Base-by-base conservation (phyloP, 2,329 filamentous ascomycete genomes). In the Colletotrichum endophyticum region DNA sequence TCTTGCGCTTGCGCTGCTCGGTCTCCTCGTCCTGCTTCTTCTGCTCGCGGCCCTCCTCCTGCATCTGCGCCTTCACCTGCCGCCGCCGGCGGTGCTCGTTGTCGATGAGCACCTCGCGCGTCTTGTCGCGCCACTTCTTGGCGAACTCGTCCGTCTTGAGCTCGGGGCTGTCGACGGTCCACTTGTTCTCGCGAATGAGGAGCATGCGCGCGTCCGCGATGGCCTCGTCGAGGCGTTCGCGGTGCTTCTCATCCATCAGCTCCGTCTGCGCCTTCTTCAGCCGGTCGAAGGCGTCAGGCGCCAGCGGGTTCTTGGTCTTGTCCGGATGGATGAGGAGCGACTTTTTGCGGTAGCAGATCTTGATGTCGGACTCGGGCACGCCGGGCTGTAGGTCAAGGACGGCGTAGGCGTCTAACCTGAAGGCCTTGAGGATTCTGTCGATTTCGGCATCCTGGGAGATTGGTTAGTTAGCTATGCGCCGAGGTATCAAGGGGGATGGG, bases 291-390 rank as follows among this genome's bases (percentile, higher is more conserved):
- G 97, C 97, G 81, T 99, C 97, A 5, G 97, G 96, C 0, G 97
- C 97, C 66, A 90, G 91, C 0, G 95, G 94, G 83, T 99, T 99
- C 82, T 93, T 93, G 73, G 97, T 98, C 86, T 99, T 99, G 89
- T 99, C 97, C 8, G 97, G 97, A 88, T 99, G 97, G 88, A 99
- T 99, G 66, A 99, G 93, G 73, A 99, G 93, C n/a, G 97, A 99
- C 86, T 98, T 99, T 82, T 95, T 96, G 89, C 97, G 96, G 88
- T 99, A 99, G 80, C 92, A 92, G 80, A 94, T 89, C 87, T 98
- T 99, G 89, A 99, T 99, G 87, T 99, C 97, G 76, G 95, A 96
- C 81, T 99, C 96, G 72, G 97, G 93, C 25, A 99, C 95, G 83
- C 97, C 97, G 5, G 97, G 97, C 84, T 98, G 96, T 62, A 99